Base-by-base conservation (phyloP, 1,139 yeast genomes). In the Suhomyces bribrorum region DNA sequence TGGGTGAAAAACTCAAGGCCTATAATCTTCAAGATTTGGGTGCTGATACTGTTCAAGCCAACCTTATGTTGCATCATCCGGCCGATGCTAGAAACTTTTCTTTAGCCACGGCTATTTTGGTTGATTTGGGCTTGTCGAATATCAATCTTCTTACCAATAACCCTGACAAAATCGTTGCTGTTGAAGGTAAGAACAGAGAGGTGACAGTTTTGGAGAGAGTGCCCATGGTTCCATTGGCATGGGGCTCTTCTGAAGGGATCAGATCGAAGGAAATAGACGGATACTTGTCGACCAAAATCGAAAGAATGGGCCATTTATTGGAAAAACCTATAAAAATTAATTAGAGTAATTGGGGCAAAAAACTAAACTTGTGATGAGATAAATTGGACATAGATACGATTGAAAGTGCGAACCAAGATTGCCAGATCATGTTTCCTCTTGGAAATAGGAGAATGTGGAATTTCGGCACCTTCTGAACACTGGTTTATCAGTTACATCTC, bases 11-110 rank as follows among this genome's bases (percentile, higher is more conserved):
- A 64, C 75, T 94, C 51, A 94, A 94, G 65, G 98, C 98, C 1
- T 94, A 94, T 64, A 94, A 94, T 57, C 70, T 94, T 49, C 98
- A 94, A 66, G 99, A 94, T 63, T 73, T 94, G 43, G 99, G 99
- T 7, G 97, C 97, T 5, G 98, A 94, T 62, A 94, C 98, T 0
- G 97, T 94, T 8, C 95, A 90, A 61, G 98, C 98, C 11, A 94
- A 94, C 62, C 69, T 94, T 47, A 63, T 94, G 67, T 75, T 94
- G 49, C 79, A 96, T 52, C 98, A 94, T 58, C 98, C 98, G 3
- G 97, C 97, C 0, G 98, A 94, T 62, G 96, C 88, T 12, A 78
- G 99, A 52, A 84, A 90, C 37, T 94, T 92, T 57, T 83, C 94
- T 1, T 70, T 94, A 46, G 98, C 98, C 5, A 92, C 97, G 5